Evolutionary conservation across 768 basidiomycete genomes (phyloP), one percentile per base, ranked within the genome.

Genomic region (Russula virescens): DNA sequence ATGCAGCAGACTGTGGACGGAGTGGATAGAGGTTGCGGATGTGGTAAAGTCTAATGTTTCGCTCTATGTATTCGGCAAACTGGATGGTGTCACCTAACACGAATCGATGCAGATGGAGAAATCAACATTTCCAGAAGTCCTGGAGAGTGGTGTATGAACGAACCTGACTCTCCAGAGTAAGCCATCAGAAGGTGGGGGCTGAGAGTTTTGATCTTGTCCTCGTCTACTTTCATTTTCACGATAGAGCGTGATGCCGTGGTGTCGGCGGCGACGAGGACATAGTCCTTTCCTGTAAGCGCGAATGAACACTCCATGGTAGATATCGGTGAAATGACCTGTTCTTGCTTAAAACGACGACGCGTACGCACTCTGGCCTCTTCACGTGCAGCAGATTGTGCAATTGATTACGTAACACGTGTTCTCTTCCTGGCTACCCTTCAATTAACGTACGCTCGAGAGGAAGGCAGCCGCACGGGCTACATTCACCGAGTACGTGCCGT

Each of bases 221-320:
- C 91, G 75, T 97, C 94, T 42, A 81, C 73, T 79, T 98, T 97
- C 94, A 98, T 97, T 78, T 94, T 96, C 72, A 98, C 87, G 75
- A 99, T 92, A 35, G 94, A 97, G 68, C 92, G 83, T 4, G 88
- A 85, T 9, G 94, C 85, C 16, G 87, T 91, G 9, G 88, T 93
- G 75, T 98, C 96, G 11, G 94, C 86, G 2, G 95, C 94, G 69
- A 99, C 77, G 65, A 99, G 83, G 60, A 93, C 88, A 76, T 93
- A 99, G 70, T 87, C 95, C 73, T 97, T 96, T 54, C 95, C 95
- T 45, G 84, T 90, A 58, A 98, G 72, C 42, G 89, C 94, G 73
- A 98, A 94, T 19, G 91, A 92, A 56, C 86, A 89, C 72, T 97
- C 94, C 93, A 97, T 95, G 60, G 47, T 65, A 38, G 42, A 42